Evolutionary conservation across 805 yeast species (phyloP).

Genomic region (Cyberlindnera xishuangbannaensis): DNA sequence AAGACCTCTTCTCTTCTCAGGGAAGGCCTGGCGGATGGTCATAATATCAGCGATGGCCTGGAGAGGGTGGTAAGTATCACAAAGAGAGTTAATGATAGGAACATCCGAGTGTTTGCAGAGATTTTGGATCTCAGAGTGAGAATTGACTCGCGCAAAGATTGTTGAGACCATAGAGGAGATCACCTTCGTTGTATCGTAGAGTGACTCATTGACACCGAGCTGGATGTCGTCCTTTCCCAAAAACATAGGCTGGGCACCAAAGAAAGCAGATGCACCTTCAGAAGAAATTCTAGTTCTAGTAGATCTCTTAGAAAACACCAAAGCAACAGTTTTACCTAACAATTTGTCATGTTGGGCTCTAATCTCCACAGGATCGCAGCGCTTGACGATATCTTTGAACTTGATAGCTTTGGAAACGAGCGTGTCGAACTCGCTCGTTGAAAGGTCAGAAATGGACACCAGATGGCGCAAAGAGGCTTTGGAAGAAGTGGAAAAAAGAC

Average conservation of each 20-base stretch:
- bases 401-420: constrained; percentile 69
- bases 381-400: constrained; percentile 58
- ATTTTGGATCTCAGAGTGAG: constrained; percentile 75
- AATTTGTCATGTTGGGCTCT: constrained; percentile 43
- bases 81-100: constrained; percentile 89
- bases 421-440: constrained; percentile 62
- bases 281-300: constrained; percentile 92
- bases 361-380: constrained; percentile 36
- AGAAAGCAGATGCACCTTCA: constrained; percentile 89
- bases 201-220: constrained; percentile 88
- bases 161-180: constrained; percentile 96
- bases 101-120: constrained; percentile 75
- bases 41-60: constrained; percentile 91
- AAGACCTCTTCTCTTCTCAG: constrained; percentile 43
- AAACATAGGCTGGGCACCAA: constrained; percentile 96
- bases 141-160: constrained; percentile 90
- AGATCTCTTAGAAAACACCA: constrained; percentile 85
- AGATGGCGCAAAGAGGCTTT: constrained; percentile 49
- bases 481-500: constrained; percentile 15
- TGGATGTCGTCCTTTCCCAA: constrained; percentile 96
- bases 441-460: constrained; percentile 72
- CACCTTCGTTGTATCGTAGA: constrained; percentile 84
- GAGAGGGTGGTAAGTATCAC: constrained; percentile 90
- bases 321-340: constrained; percentile 74
- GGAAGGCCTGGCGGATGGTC: constrained; percentile 78